These are phyloP conservation scores for Clonostachys rhizophaga DNA, from an alignment of 2,329 filamentous ascomycete genomes.

Conservation along the genomic window DNA sequence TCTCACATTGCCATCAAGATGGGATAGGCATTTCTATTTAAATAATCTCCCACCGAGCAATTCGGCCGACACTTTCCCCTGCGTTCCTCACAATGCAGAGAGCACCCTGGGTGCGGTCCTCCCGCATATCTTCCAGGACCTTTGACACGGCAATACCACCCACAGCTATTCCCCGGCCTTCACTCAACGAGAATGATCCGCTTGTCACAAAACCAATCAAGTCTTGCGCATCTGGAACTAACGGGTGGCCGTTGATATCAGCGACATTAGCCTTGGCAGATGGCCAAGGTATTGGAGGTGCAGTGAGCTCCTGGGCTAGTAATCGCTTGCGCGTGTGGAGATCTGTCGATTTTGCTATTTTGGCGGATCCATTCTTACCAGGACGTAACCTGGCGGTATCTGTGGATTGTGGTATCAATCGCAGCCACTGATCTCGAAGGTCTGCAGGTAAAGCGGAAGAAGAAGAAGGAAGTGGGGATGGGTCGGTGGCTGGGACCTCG, in stretches of 20 bases:
- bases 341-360: background rate
- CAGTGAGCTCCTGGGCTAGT: conserved; percentile 42
- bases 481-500: conserved; percentile 41
- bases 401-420: conserved; percentile 31
- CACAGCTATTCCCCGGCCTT: conserved; percentile 71
- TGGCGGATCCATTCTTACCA: background rate
- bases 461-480: conserved; percentile 9
- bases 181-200: conserved; percentile 75
- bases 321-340: conserved; percentile 27
- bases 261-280: conserved; percentile 27
- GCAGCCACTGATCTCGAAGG: conserved; percentile 69
- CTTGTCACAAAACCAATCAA: conserved; percentile 88
- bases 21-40: conserved; percentile 15
- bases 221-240: conserved; percentile 69
- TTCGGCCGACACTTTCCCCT: conserved; percentile 72
- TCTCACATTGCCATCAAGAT: no score
- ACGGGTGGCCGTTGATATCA: conserved; percentile 48
- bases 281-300: conserved; percentile 19
- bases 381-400: background rate
- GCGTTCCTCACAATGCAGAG: conserved; percentile 79
- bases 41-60: conserved; percentile 73
- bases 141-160: conserved; percentile 63
- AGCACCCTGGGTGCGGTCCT: conserved; percentile 33
- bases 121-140: conserved; percentile 33
- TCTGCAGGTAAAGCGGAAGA: conserved; percentile 28